Evolutionary conservation across 495 filamentous ascomycete genomes (phyloP).

Genomic region (Penicillium taxi): DNA sequence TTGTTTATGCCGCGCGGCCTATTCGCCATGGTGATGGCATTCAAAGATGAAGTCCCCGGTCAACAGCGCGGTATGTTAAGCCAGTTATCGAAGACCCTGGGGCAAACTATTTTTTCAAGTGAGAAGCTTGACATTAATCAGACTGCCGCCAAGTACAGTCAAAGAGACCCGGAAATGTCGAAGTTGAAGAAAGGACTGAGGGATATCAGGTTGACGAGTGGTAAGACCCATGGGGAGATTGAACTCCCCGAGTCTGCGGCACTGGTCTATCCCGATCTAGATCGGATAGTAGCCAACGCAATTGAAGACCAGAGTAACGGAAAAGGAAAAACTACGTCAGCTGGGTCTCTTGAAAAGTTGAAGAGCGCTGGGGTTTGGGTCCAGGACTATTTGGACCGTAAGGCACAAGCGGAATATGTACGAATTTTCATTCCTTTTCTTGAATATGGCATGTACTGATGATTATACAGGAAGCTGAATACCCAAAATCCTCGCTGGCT

Average conservation of each 20-base stretch:
- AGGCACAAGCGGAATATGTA: constrained; percentile 46
- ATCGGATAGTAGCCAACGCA: not conserved
- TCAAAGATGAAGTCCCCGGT: constrained; percentile 8
- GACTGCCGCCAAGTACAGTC: not conserved
- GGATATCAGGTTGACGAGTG: constrained; percentile 24
- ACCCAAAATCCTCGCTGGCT: constrained; percentile 14
- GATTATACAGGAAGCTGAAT: constrained; percentile 8
- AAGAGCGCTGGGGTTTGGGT: constrained; percentile 27
- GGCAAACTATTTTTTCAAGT: constrained; percentile 1
- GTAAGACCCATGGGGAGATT: constrained; percentile 34
- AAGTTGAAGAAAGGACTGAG: constrained; percentile 10
- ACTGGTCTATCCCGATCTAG: constrained; percentile 37
- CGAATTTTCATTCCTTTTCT: constrained; percentile 25
- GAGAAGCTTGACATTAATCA: constrained; percentile 5
- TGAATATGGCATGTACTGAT: not conserved
- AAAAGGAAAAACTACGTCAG: constrained; percentile 3
- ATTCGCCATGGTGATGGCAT: constrained; percentile 43
- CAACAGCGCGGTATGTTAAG: not conserved
- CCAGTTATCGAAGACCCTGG: not conserved
- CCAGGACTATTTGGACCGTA: constrained; percentile 39
- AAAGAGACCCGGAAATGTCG: constrained; percentile 6
- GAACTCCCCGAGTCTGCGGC: constrained; percentile 37
- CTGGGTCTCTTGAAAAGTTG: not conserved
- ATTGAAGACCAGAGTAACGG: too few relatives aligned
- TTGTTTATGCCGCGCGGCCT: constrained; percentile 49